These are phyloP conservation scores for Cytospora mali DNA, from an alignment of 2,329 filamentous ascomycete species.

Conservation along the genomic window DNA sequence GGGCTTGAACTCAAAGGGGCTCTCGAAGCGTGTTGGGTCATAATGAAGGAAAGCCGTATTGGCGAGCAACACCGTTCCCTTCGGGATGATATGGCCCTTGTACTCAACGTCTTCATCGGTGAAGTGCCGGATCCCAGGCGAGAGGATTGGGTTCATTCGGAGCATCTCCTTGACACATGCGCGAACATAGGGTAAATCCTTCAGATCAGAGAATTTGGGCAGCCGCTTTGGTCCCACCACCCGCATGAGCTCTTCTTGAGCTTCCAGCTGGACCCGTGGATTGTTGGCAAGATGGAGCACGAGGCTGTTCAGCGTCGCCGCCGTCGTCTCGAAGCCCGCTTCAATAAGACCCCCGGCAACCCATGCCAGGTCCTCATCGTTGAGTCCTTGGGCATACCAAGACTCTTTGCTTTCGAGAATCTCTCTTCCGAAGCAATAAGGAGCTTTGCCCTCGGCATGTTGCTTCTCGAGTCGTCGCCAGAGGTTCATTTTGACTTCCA, in stretches of 20 bases:
- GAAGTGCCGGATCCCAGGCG: conserved; percentile 45
- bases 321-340: conserved; percentile 43
- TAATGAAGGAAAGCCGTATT: conserved; percentile 36
- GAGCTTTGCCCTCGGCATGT: conserved; percentile 29
- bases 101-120: conserved; percentile 49
- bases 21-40: conserved; percentile 30
- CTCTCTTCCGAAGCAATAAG: conserved; percentile 32
- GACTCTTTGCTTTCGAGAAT: conserved; percentile 30
- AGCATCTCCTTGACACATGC: conserved; percentile 18
- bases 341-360: conserved; percentile 37
- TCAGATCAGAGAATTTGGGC: conserved; percentile 37
- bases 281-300: conserved; percentile 30
- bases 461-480: conserved; percentile 33
- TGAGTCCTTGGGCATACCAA: conserved; percentile 32
- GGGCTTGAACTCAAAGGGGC: conserved; percentile 29
- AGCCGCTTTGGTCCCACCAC: conserved; percentile 38
- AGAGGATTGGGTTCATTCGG: conserved; percentile 24
- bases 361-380: conserved; percentile 34
- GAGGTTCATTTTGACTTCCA: conserved; percentile 32
- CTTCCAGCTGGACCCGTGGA: conserved; percentile 39
- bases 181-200: conserved; percentile 29
- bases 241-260: conserved; percentile 46
- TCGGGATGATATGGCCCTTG: conserved; percentile 48
- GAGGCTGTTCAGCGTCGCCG: conserved; percentile 38
- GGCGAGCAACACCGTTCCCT: conserved; percentile 44